Evolutionary conservation across 306 rosid genomes (phyloP), one percentile per base, ranked within the genome.

Genomic region (Biancaea sappan): DNA sequence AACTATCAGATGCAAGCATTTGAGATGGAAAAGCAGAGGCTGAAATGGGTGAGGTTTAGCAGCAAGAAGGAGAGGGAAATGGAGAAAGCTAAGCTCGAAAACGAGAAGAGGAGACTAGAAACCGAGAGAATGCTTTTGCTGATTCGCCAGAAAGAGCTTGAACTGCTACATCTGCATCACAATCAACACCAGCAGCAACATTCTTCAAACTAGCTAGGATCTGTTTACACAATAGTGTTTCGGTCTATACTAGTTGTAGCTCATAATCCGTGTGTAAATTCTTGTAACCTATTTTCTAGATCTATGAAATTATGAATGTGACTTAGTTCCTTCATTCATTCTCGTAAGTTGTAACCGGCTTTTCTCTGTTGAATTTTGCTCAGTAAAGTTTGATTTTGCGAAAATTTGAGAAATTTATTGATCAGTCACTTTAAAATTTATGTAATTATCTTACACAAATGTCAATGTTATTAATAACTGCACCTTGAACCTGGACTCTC

Each of bases 31-130:
- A 94, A 92, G 66, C 95, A 92, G 35, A 60, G 95, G 83, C 52
- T 92, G 53, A 94, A 90, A 76, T 94, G 99, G 99, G 70, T 71
- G 13, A 92, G 86, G 88, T 94, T 77, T 53, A 87, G 96, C 71
- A 82, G 88, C 82, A 94, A 87, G 78, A 94, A 94, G 83, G 95
- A 88, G 78, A 88, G 99, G 81, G 96, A 92, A 0, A 94, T 94
- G 96, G 93, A 91, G 65, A 94, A 79, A 71, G 89, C 88, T 2
- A 90, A 87, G 84, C 87, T 92, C 32, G 95, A 87, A 37, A 90
- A 90, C 19, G 89, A 94, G 53, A 58, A 81, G 53, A 74, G 82
- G 8, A 64, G 75, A 75, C 86, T 94, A 1, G 88, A 90, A 65
- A 92, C 80, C 38, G 95, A 92, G 79, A 92, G 96, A 67, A 87